Evolutionary conservation across 2,329 filamentous ascomycete species (phyloP), one percentile per base, ranked within the genome.

Genomic region (Cylindrodendrum hubeiense): DNA sequence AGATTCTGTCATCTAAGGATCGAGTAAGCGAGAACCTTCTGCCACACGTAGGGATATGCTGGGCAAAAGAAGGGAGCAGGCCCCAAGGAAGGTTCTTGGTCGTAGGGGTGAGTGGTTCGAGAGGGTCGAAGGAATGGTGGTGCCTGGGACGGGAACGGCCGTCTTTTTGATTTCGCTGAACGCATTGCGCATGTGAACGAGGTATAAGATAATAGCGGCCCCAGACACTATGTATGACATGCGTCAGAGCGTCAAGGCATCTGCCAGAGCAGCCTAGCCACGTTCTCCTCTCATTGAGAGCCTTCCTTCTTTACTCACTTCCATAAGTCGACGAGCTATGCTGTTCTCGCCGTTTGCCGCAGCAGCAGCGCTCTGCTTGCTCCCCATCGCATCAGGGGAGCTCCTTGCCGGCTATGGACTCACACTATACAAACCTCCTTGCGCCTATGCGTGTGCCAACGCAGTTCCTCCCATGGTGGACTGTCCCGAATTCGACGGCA

Each of bases 401-500:
- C 43, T 54, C 21, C 28, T 62, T 19, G 33, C 26, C n/a, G 63
- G 63, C 3, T 66, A 66, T 41, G 63, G 63, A 33, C 51, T 54
- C 21, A 19, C 37, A 17, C 22, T 26, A n/a, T 59, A 66, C 54
- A 43, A 28, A 13, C 46, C 55, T 19, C 37, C 37, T 9, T 66
- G 64, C n/a, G 53, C 39, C 5, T 49, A 57, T 19, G 53, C 64
- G 17, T 66, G 64, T 24, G 21, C 22, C 3, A 41, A 50, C 13
- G 30, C 52, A 2, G 39, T 60, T 15, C 26, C 47, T 7, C 15
- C 33, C 34, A 55, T 50, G 19, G 53, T 66, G 5, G 50, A 66
- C n/a, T 66, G 64, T 39, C 44, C 64, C 26, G 60, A 58, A 33
- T 54, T 28, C 5, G 49, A 28, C 0, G 22, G 44, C 10, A 51